Evolutionary conservation across 2,329 filamentous ascomycete genomes (phyloP), one percentile per base, ranked within the genome.

Genomic region (Colletotrichum higginsianum): DNA sequence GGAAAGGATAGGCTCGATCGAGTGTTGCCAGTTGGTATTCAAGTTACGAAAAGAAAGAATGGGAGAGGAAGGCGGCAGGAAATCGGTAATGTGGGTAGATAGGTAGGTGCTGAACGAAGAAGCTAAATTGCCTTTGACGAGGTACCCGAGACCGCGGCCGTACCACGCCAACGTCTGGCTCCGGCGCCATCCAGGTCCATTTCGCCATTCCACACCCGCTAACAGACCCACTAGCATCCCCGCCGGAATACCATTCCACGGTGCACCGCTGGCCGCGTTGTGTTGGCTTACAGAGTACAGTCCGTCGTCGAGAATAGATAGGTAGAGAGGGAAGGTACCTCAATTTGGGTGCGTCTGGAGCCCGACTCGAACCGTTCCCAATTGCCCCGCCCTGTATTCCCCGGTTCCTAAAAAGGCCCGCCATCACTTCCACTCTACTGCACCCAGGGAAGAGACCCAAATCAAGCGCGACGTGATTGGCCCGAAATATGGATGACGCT

Each of bases 141-240:
- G 68, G 68, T 71, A 68, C 65, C 68, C 65, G 52, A 68, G 58
- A 68, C 58, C 64, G 47, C 44, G 44, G 42, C 38, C 50, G 57
- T 58, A 47, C 56, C 53, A 38, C 53, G 26, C 46, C 21, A 26
- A 46, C 52, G 21, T 35, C 58, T 50, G 58, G 46, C 46, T 61
- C 58, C 26, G 46, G 58, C 46, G 58, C 30, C 23, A 61, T 61
- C 44, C 58, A 23, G n/a, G 44, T 40, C 46, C 23, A 49, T 61
- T 40, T 18, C 44, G n/a, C 30, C 61, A 66, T 42, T 50, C 52
- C 21, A 47, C 50, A 38, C 26, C 56, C 42, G 44, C 60, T 55
- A 42, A 40, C 30, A 21, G 47, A 23, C 23, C 56, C 42, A 35
- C 60, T 47, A 42, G n/a, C 18, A 21, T 47, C 23, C 23, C 60